A percentile compares a stretch with the other conserved stretches of the same genome.
These are phyloP conservation scores for Globisporangium mamillatum DNA, from an alignment of 352 stramenopile species.

Conservation along the genomic window DNA sequence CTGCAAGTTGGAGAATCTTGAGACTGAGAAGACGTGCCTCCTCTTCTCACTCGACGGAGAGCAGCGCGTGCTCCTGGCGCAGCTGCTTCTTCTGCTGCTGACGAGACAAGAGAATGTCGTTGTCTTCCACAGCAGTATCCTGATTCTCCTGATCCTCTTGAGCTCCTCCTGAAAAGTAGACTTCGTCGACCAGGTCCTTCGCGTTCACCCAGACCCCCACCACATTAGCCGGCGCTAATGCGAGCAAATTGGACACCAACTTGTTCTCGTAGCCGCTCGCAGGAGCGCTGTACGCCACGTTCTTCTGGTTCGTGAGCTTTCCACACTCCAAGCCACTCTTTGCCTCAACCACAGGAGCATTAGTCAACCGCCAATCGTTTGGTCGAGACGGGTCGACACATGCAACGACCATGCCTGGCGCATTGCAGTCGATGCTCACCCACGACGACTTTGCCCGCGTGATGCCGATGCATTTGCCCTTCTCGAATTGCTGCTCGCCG, in stretches of 20 bases:
- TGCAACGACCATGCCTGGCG: slow-evolving; percentile 35
- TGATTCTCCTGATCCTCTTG: not conserved
- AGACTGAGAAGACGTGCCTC: not conserved
- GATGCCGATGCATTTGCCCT: slow-evolving; percentile 50
- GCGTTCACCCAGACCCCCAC: slow-evolving; percentile 52
- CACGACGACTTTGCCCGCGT: slow-evolving; percentile 36
- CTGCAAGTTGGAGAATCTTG: not conserved
- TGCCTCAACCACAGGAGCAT: slow-evolving; percentile 27
- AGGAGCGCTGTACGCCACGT: slow-evolving; percentile 37
- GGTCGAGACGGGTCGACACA: slow-evolving; percentile 33
- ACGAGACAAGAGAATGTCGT: not conserved
- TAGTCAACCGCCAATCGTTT: slow-evolving; percentile 37
- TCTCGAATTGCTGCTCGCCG: slow-evolving; percentile 29
- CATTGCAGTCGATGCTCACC: slow-evolving; percentile 58
- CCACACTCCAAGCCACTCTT: slow-evolving; percentile 13
- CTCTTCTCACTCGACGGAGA: slow-evolving; percentile 10
- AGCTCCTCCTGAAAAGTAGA: slow-evolving; percentile 26
- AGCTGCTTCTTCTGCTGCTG: not conserved
- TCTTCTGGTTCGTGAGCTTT: not conserved
- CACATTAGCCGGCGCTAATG: slow-evolving; percentile 23
- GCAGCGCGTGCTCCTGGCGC: slow-evolving; percentile 11
- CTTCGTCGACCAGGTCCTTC: slow-evolving; percentile 30
- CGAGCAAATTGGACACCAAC: slow-evolving; percentile 37
- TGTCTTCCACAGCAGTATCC: not conserved
- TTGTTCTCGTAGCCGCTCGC: slow-evolving; percentile 57